phyloP scores from a whole-genome alignment of 116 monocot species.

The Papilionanthe hybrid region DNA sequence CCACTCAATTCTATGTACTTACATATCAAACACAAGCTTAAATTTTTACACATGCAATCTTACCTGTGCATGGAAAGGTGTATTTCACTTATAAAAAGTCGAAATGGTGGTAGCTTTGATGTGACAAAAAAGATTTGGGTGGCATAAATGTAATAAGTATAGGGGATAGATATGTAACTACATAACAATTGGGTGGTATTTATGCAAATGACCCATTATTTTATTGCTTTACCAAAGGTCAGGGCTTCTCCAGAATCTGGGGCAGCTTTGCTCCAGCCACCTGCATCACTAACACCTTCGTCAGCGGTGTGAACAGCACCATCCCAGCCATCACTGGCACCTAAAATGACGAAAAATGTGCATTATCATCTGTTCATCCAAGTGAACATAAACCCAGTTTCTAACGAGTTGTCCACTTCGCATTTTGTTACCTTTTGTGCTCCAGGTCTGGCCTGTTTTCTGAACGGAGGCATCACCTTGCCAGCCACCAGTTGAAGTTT shows the following conservation, averaged over 20 bases:
- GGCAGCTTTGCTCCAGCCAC: conserved; percentile 1
- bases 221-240: background rate
- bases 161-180: too few species aligned
- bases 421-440: conserved; percentile 2
- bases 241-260: background rate
- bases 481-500: background rate
- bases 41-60: too few species aligned
- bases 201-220: too few species aligned
- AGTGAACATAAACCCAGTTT: background rate
- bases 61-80: too few species aligned
- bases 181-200: too few species aligned
- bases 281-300: background rate
- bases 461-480: background rate
- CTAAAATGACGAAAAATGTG: background rate
- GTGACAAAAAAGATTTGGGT: too few species aligned
- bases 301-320: background rate
- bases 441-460: background rate
- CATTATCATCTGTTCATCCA: background rate
- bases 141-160: too few species aligned
- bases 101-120: too few species aligned
- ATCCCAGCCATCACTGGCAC: background rate
- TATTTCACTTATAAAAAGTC: too few species aligned
- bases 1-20: too few species aligned
- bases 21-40: too few species aligned
- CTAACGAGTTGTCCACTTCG: background rate